Base-by-base conservation (phyloP, 495 filamentous ascomycete species). In the Neurospora tetraspora region DNA sequence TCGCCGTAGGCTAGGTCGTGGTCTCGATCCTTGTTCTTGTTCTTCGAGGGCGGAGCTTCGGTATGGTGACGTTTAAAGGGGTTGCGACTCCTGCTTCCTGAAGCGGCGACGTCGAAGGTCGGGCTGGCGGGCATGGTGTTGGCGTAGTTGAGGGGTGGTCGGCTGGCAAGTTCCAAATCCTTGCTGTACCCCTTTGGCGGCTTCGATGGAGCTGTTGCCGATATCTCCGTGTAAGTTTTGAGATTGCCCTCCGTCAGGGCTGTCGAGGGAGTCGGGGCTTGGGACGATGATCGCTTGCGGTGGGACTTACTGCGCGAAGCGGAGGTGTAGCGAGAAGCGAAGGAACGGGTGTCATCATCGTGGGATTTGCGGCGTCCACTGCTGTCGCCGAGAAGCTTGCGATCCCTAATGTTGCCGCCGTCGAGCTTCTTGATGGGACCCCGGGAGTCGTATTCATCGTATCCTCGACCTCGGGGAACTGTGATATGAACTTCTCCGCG, bases 1-100 rank as follows among this genome's bases (percentile, higher is more conserved):
- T 88, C 83, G 42, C 94, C 94, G 78, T 97, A 97, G 20, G 94
- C 94, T 27, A 97, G 84, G 75, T 96, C 86, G 91, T 96, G 93
- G 75, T 97, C 94, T 73, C 96, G 90, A 39, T 89, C 81, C 65
- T 89, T 87, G 53, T 85, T 82, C 74, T 81, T 82, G 27, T 79
- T 76, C 43, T 72, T 74, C 42, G 53, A 76, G 71, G 72, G 70
- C 71, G 70, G 78, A 71, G 74, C 47, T 69, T 70, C 79, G 76
- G 37, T 69, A 20, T 47, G 72, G 27, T n/a, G 69, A 18, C 70
- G 73, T 65, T 36, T 59, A 23, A 31, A 38, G 53, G 23, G 71
- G 18, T 40, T 65, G 14, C 53, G 53, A 36, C 27, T 65, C 3
- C 53, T 6, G 6, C 53, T 65, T 14, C 42, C 34, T 1, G 68